Evolutionary conservation across 257 asterid genomes (phyloP).

Genomic region (Nemophila menziesii): DNA sequence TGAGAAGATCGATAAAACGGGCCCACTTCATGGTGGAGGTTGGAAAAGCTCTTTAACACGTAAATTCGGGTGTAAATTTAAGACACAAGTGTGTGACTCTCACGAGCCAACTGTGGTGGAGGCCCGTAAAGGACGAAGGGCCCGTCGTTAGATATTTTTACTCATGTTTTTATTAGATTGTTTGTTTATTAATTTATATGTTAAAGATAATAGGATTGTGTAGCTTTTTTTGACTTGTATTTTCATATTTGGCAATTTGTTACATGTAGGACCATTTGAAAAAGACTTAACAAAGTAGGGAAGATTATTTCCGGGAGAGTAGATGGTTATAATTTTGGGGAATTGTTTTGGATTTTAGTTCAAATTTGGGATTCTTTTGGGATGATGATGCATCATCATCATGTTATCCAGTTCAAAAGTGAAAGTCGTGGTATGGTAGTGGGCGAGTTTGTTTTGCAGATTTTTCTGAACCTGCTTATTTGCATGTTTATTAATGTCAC

Average conservation of each 20-base stretch:
- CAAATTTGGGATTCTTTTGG: slow-evolving; percentile 32
- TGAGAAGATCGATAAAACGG: slow-evolving; percentile 47
- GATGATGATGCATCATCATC: slow-evolving; percentile 10
- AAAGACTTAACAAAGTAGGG: slow-evolving; percentile 10
- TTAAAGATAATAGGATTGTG: background rate
- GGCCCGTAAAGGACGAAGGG: slow-evolving; percentile 37
- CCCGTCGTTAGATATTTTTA: slow-evolving; percentile 26
- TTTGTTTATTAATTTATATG: slow-evolving; percentile 1
- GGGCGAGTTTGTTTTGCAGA: slow-evolving; percentile 15
- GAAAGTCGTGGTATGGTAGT: slow-evolving; percentile 23
- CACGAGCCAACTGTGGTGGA: slow-evolving; percentile 60
- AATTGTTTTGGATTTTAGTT: slow-evolving; percentile 35
- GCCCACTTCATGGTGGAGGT: slow-evolving; percentile 6
- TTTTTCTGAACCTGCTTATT: slow-evolving; percentile 9
- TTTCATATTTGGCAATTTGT: background rate
- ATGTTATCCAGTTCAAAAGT: slow-evolving; percentile 23
- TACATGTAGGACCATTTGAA: slow-evolving; percentile 3
- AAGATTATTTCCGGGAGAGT: slow-evolving; percentile 4
- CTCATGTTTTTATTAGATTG: slow-evolving; percentile 11
- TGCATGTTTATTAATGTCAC: slow-evolving; percentile 14
- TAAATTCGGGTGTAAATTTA: slow-evolving; percentile 79
- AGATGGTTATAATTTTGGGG: slow-evolving; percentile 7
- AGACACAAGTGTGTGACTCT: slow-evolving; percentile 90
- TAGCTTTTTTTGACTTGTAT: slow-evolving; percentile 1
- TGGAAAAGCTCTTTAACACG: slow-evolving; percentile 35